These are phyloP conservation scores for Fusarium paranaense DNA, from an alignment of 2,329 filamentous ascomycete genomes.

Conservation along the genomic window DNA sequence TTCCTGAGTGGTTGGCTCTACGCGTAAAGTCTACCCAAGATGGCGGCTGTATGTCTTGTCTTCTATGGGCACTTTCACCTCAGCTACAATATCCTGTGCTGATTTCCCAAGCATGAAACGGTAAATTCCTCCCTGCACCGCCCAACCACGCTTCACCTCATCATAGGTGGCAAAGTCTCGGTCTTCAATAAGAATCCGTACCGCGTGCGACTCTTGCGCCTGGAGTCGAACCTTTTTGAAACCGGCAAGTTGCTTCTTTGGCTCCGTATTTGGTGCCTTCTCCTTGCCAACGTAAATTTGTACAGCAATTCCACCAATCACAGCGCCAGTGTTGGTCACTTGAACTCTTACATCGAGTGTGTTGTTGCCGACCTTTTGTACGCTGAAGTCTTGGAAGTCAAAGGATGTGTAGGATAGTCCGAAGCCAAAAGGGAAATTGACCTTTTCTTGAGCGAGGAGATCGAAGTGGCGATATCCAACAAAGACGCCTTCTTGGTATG, in stretches of 20 bases:
- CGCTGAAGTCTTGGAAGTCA: slow-evolving; percentile 72
- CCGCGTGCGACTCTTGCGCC: slow-evolving; percentile 39
- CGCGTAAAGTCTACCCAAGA: too few species aligned
- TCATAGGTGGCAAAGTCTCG: slow-evolving; percentile 46
- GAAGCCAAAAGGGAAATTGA: slow-evolving; percentile 75
- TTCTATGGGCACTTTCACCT: slow-evolving; percentile 29
- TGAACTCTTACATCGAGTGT: slow-evolving; percentile 56
- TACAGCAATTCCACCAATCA: slow-evolving; percentile 63
- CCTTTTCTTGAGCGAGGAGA: slow-evolving; percentile 62
- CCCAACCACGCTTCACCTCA: slow-evolving; percentile 40
- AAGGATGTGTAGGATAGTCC: slow-evolving; percentile 53
- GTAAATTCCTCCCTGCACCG: slow-evolving; percentile 44
- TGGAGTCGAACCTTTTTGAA: slow-evolving; percentile 68
- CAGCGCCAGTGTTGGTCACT: slow-evolving; percentile 69
- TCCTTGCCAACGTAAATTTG: slow-evolving; percentile 62
- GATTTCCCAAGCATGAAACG: slow-evolving; percentile 44
- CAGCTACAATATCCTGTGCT: slow-evolving; percentile 40
- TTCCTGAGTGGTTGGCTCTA: too few species aligned
- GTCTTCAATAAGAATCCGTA: slow-evolving; percentile 33
- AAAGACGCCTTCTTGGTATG: slow-evolving; percentile 78
- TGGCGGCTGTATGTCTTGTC: not conserved
- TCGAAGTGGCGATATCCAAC: slow-evolving; percentile 78
- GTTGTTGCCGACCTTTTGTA: slow-evolving; percentile 45
- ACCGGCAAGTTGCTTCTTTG: slow-evolving; percentile 72
- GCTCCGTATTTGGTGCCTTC: slow-evolving; percentile 31